Percentiles rank a stretch among this genome's conserved stretches.
phyloP scores from a whole-genome alignment of 495 filamentous ascomycete genomes.

The Tetracladium marchalianum region DNA sequence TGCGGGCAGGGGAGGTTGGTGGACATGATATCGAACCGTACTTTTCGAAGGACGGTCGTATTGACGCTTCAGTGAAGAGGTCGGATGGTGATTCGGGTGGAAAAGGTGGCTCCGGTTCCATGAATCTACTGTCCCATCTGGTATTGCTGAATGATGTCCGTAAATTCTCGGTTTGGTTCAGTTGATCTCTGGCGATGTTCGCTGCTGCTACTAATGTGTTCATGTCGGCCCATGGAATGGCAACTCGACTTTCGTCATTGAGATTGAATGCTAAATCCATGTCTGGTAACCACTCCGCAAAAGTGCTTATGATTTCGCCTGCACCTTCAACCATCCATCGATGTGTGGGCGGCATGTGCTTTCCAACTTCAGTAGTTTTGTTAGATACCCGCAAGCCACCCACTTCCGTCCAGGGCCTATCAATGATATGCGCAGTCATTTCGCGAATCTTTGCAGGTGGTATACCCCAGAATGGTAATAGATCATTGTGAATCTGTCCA shows the following conservation, averaged over 20 bases:
- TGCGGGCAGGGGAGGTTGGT: constrained; percentile 45
- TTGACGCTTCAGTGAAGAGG: constrained; percentile 30
- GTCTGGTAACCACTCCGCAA: constrained; percentile 60
- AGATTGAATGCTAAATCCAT: constrained; percentile 79
- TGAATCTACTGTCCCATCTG: background rate
- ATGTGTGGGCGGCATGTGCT: constrained; percentile 37
- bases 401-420: constrained; percentile 20
- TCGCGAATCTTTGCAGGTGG: constrained; percentile 47
- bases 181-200: constrained; percentile 17
- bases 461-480: constrained; percentile 67
- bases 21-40: constrained; percentile 45
- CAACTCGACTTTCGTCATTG: constrained; percentile 65
- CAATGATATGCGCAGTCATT: constrained; percentile 3
- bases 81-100: constrained; percentile 29
- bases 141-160: background rate
- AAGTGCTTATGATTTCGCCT: constrained; percentile 51
- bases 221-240: constrained; percentile 56
- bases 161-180: constrained; percentile 8
- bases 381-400: constrained; percentile 36
- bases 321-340: constrained; percentile 47
- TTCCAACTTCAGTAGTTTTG: constrained; percentile 30
- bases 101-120: constrained; percentile 18
- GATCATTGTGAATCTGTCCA: constrained; percentile 58
- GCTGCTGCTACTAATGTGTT: constrained; percentile 29
- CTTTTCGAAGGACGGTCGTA: constrained; percentile 40